phyloP scores from a whole-genome alignment of 2,329 filamentous ascomycete genomes.

The Plenodomus biglobosus region DNA sequence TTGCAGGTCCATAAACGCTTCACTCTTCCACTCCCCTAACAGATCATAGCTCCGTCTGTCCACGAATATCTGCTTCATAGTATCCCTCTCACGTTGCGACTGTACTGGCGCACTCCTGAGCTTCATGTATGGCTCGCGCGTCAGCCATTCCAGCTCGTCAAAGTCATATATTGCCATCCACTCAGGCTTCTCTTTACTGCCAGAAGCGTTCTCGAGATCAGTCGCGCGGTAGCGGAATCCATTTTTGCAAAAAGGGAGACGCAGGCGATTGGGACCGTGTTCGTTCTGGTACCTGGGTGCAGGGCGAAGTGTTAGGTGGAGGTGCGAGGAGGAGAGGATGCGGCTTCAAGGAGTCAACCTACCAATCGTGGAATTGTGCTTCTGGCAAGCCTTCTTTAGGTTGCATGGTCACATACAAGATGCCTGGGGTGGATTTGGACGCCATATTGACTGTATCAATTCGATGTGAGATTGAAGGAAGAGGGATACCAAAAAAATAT shows the following conservation, averaged over 20 bases:
- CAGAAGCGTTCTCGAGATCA: conserved; percentile 51
- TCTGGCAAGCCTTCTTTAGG: conserved; percentile 66
- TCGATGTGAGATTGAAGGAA: neutral
- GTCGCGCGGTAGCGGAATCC: conserved; percentile 76
- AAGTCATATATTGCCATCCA: conserved; percentile 85
- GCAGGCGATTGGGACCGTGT: conserved; percentile 79
- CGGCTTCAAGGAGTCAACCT: conserved; percentile 29
- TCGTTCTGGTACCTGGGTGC: conserved; percentile 74
- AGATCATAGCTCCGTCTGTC: conserved; percentile 72
- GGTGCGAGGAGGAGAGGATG: conserved; percentile 18
- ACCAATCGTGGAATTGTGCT: conserved; percentile 73
- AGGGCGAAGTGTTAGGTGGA: conserved; percentile 37
- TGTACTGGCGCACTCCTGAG: conserved; percentile 62
- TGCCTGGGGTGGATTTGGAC: conserved; percentile 57
- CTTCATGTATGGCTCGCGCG: conserved; percentile 67
- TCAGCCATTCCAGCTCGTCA: conserved; percentile 69
- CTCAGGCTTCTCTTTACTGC: conserved; percentile 56
- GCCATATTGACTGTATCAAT: conserved; percentile 40
- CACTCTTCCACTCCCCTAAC: conserved; percentile 56
- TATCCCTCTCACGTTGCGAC: conserved; percentile 61
- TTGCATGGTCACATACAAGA: conserved; percentile 86
- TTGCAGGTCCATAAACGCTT: conserved; percentile 63
- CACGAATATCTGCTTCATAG: conserved; percentile 68
- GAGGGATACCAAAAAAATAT: neutral
- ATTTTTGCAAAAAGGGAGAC: conserved; percentile 72